Evolutionary conservation across 306 rosid species (phyloP).

Genomic region (Fragaria nilgerrensis): DNA sequence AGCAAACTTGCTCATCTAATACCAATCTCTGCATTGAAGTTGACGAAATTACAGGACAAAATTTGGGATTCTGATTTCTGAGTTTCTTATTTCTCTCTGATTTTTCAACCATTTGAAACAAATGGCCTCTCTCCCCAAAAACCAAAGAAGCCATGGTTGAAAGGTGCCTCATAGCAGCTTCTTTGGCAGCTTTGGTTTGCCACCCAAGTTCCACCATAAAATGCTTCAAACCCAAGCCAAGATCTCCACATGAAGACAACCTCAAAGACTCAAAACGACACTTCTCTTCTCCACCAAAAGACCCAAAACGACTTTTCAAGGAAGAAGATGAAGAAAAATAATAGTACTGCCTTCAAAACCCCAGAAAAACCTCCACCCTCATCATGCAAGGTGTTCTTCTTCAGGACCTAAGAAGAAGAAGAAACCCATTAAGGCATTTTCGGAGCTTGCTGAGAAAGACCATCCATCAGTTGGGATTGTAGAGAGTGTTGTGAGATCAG

Average conservation of each 20-base stretch:
- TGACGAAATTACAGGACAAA: neutral
- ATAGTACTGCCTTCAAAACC: slow-evolving; percentile 9
- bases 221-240: slow-evolving; percentile 21
- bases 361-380: neutral
- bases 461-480: neutral
- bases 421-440: neutral
- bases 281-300: neutral
- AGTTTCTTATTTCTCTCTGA: neutral
- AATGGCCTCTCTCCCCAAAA: neutral
- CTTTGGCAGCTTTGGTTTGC: slow-evolving; percentile 22
- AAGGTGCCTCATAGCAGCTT: slow-evolving; percentile 26
- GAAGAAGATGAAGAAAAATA: neutral
- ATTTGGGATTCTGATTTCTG: neutral
- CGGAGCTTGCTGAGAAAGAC: slow-evolving; percentile 4
- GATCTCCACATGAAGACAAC: neutral
- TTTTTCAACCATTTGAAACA: neutral
- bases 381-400: slow-evolving; percentile 2
- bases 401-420: neutral
- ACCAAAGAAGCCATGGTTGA: slow-evolving; percentile 20
- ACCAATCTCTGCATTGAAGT: neutral
- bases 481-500: slow-evolving; percentile 8
- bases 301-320: neutral
- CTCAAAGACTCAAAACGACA: slow-evolving; percentile 1
- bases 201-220: slow-evolving; percentile 32
- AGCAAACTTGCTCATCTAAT: neutral